Percentiles rank a stretch among this genome's conserved stretches.
These are phyloP conservation scores for Selaginella moellendorffii DNA, from an alignment of 75 land plant species.

Conservation along the genomic window DNA sequence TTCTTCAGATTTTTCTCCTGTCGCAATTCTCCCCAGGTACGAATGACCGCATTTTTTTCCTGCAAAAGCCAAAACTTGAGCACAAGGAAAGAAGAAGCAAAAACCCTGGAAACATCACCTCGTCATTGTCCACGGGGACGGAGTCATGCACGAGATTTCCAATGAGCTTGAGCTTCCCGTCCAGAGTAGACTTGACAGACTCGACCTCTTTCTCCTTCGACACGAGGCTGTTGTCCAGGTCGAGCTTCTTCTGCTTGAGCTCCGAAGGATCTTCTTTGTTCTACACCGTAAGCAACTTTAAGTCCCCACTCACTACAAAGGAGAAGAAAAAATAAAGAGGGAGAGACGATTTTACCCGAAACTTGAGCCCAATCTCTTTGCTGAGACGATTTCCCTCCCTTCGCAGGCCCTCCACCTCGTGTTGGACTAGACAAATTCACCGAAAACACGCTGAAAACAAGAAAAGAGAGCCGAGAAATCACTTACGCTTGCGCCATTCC, in stretches of 20 bases:
- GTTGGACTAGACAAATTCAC: neutral
- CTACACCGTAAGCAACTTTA: no score
- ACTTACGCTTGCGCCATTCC: slow-evolving; percentile 6
- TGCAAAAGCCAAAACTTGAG: neutral
- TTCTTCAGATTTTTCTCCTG: neutral
- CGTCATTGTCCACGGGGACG: slow-evolving; percentile 1
- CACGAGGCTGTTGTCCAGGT: neutral
- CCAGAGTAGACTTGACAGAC: neutral
- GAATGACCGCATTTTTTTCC: slow-evolving; percentile 1
- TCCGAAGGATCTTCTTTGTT: slow-evolving; percentile 7
- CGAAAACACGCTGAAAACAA: neutral
- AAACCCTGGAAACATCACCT: neutral
- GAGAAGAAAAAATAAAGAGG: no score
- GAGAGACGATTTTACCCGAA: no score
- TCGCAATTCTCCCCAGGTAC: neutral
- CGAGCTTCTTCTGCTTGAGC: neutral
- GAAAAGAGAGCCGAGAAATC: neutral
- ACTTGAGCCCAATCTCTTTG: neutral
- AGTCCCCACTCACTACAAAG: no score
- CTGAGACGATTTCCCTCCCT: neutral
- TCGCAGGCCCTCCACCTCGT: neutral
- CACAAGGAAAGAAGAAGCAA: neutral
- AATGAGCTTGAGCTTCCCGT: neutral
- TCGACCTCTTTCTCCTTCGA: neutral
- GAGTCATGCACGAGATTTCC: slow-evolving; percentile 8